Evolutionary conservation across 768 basidiomycete genomes (phyloP).

Genomic region (Suillus subaureus): DNA sequence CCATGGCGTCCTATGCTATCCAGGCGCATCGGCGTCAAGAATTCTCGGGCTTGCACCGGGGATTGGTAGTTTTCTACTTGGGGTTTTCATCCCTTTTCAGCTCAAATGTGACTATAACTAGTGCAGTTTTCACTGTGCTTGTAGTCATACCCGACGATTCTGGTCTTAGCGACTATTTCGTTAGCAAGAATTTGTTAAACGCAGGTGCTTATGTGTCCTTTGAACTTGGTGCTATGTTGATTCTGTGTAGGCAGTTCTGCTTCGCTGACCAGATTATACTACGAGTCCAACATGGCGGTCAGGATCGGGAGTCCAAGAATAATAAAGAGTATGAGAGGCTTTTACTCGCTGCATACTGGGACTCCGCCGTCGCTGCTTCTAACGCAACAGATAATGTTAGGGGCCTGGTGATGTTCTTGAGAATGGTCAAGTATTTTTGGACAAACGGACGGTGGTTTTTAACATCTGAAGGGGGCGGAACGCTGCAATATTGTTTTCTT

Average conservation of each 20-base stretch:
- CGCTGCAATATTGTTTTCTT: no score
- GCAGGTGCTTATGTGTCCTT: conserved; percentile 37
- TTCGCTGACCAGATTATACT: background rate
- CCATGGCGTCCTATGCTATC: conserved; percentile 41
- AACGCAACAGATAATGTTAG: no score
- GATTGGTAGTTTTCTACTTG: conserved; percentile 30
- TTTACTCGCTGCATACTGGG: no score
- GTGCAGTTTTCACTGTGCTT: conserved; percentile 25
- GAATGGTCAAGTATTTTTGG: no score
- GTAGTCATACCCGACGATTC: conserved; percentile 35
- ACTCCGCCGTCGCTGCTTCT: no score
- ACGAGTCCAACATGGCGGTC: no score
- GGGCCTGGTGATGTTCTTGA: no score
- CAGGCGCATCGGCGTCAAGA: conserved; percentile 25
- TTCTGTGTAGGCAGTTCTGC: conserved; percentile 24
- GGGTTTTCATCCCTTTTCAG: conserved; percentile 17
- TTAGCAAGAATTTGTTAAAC: conserved; percentile 35
- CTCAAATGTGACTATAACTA: conserved; percentile 16
- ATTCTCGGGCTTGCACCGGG: conserved; percentile 36
- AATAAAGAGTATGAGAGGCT: no score
- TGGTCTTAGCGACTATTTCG: conserved; percentile 26
- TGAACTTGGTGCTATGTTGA: conserved; percentile 37
- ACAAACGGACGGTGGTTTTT: no score
- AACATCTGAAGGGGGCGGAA: no score
- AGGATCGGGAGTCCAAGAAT: no score